Percentiles rank a stretch among this genome's conserved stretches.
Evolutionary conservation across 441 rosid genomes (phyloP).

Genomic region (Bruguiera hainesii): DNA sequence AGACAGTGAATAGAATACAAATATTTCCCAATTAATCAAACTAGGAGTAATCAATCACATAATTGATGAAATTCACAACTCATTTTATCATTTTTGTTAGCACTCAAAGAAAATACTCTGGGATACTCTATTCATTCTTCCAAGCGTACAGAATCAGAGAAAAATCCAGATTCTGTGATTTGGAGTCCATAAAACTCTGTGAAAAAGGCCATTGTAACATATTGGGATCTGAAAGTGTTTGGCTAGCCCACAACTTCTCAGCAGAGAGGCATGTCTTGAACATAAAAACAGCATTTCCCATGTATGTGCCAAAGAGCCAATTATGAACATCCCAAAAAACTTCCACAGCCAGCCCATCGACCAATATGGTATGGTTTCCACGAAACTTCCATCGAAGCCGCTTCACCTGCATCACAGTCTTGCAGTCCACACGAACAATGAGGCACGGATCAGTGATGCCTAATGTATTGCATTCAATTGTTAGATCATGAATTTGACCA

Average conservation of each 20-base stretch:
- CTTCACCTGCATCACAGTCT: conserved; percentile 68
- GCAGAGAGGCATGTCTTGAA: conserved; percentile 68
- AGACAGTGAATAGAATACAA: conserved; percentile 20
- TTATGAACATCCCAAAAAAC: conserved; percentile 84
- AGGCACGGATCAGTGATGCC: conserved; percentile 55
- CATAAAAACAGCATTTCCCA: conserved; percentile 79
- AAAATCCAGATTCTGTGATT: conserved; percentile 61
- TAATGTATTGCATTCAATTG: conserved; percentile 59
- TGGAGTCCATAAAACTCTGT: conserved; percentile 56
- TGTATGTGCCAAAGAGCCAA: conserved; percentile 68
- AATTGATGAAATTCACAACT: conserved; percentile 45
- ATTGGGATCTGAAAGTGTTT: conserved; percentile 44
- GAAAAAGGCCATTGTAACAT: conserved; percentile 56
- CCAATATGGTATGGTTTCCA: conserved; percentile 69
- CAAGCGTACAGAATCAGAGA: conserved; percentile 75
- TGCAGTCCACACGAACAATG: conserved; percentile 61
- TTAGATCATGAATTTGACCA: conserved; percentile 57
- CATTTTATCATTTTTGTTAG: conserved; percentile 44
- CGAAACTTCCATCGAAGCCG: conserved; percentile 78
- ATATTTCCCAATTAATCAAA: conserved; percentile 27
- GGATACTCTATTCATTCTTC: conserved; percentile 69
- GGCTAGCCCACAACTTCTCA: conserved; percentile 62
- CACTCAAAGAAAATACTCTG: conserved; percentile 34
- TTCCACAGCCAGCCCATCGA: conserved; percentile 65
- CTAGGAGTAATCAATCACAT: conserved; percentile 42